Base-by-base conservation (phyloP, 768 basidiomycete genomes). In the Lactifluus piperatus region DNA sequence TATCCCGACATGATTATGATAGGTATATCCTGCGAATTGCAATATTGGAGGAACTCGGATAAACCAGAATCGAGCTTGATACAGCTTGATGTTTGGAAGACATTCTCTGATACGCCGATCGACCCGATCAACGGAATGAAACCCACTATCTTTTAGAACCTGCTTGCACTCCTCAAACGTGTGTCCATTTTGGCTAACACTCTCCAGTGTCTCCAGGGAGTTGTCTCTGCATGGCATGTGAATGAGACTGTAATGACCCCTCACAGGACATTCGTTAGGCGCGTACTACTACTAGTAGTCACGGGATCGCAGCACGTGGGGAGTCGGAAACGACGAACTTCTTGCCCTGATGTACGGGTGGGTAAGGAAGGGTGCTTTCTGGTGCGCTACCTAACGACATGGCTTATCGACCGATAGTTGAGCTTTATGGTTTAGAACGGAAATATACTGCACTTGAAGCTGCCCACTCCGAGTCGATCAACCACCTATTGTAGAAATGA, bases 1-100 rank as follows among this genome's bases (percentile, higher is more conserved):
- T 63, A 89, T 91, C 89, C 92, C 5, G 94, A 97, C 44, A 97
- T 91, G 69, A 97, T 91, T 61, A 95, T 86, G 62, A 97, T 79
- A 13, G 97, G 97, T 47, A 98, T 81, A 64, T 86, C 85, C 47
- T 83, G 76, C 2, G 71, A 72, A 67, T 88, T 87, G 73, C 91
- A 94, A 83, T 86, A 98, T 18, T 76, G 72, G 71, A 88, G 85
- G 72, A 97, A 98, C 2, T 82, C 79, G 68, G 85, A 86, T 78
- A 99, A 99, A 18, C 94, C 93, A 1, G 82, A 73, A 73, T 97
- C 94, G 43, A 95, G 80, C 58, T 79, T 79, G 73, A 95, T 92
- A 68, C 91, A 95, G 80, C 58, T 79, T 79, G 73, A 95, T 92
- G 68, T 91, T 91, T 94, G 60, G 14, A 51, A 39, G 39, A 22